A percentile compares a stretch with the other conserved stretches of the same genome.
Conservation (phyloP, 495 filamentous ascomycete species). For the Recurvomyces mirabilis region DNA sequence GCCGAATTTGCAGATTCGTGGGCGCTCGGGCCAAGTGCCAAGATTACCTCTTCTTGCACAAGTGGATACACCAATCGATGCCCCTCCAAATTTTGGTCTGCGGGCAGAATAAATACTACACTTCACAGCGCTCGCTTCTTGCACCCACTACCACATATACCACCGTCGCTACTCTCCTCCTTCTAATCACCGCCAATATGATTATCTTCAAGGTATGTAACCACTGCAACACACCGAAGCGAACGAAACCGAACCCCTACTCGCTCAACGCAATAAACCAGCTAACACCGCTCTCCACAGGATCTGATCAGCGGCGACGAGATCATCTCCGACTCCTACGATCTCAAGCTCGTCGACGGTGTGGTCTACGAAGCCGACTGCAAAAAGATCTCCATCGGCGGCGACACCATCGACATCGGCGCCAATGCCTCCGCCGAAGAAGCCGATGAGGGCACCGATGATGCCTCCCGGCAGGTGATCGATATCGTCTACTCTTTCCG, state of each 20-base stretch:
- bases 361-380: slow-evolving; percentile 82
- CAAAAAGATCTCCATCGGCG: slow-evolving; percentile 68
- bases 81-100: not conserved
- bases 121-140: not conserved
- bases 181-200: slow-evolving; percentile 40
- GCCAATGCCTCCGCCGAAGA: slow-evolving; percentile 96
- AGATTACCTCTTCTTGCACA: too few relatives aligned
- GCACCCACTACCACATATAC: not conserved
- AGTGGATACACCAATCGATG: too few relatives aligned
- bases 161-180: not conserved
- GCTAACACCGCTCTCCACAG: slow-evolving; percentile 34
- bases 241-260: too few relatives aligned
- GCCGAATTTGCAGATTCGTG: too few relatives aligned
- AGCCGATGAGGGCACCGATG: slow-evolving; percentile 60
- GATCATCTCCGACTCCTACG: slow-evolving; percentile 89
- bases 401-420: slow-evolving; percentile 76
- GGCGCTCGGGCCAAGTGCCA: too few relatives aligned
- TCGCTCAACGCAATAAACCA: not conserved
- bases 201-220: slow-evolving; percentile 76
- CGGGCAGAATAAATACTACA: not conserved
- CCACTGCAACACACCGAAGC: not conserved
- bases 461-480: slow-evolving; percentile 66
- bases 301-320: slow-evolving; percentile 86
- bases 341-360: slow-evolving; percentile 61
- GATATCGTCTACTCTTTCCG: slow-evolving; percentile 92